Base-by-base conservation (phyloP, 2,329 filamentous ascomycete genomes). In the Phialophora expanda region DNA sequence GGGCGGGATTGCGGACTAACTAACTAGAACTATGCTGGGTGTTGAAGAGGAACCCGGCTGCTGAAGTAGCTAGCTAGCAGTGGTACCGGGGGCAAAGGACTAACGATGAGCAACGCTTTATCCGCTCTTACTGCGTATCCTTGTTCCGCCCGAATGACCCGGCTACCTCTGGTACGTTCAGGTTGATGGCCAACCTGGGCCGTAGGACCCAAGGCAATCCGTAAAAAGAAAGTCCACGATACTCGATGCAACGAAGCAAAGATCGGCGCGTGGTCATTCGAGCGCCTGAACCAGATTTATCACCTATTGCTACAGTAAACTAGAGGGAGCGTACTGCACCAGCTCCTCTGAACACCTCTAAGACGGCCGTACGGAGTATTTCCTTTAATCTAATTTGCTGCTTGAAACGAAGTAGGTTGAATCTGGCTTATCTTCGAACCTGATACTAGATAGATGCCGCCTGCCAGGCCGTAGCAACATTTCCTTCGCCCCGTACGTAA, bases 1-100 rank as follows among this genome's bases (percentile, higher is more conserved):
- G 59, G 46, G 50, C 22, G 59, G 59, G 3, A 22, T 62, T 48
- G 59, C 59, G 20, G 59, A 62, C 32, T 56, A 56, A 30, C 7
- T 32, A 14, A 12, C 12, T 30, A 24, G 24, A 24, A 44, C 11
- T 20, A 20, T 1, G 30, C 4, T 56, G 55, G 22, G 9, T 22
- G 4, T 24, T 7, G 8, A n/a, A 24, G 3, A 8, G 24, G 20
- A 41, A 6, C 8, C 14, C 5, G 38, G 38, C 38, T 41, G 17
- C 38, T 41, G 38, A 17, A n/a, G 32, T 41, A 41, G 5, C 38
- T 44, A 20, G 38, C 38, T 44, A n/a, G 38, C 14, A 20, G 17
- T 44, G 38, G 7, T 20, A n/a, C 38, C 32, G 11, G 34, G 12
- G 34, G 14, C 4, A 38, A 14, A 17, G 2, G 4, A 17, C 17